Base-by-base conservation (phyloP, 768 basidiomycete species). In the Lenzites betulinus region DNA sequence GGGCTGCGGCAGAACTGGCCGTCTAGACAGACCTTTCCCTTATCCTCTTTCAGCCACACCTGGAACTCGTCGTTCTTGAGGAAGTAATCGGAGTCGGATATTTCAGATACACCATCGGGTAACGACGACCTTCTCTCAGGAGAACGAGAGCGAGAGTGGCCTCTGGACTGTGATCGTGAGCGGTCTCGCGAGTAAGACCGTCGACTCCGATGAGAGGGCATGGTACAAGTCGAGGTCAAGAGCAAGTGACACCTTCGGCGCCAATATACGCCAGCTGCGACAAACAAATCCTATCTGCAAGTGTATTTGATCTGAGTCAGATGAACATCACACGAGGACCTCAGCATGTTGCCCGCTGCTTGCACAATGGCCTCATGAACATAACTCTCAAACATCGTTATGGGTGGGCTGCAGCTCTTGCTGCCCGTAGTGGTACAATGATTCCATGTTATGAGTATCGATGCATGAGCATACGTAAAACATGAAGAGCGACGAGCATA, bases 11-110 rank as follows among this genome's bases (percentile, higher is more conserved):
- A 22, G 22, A n/a, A 6, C 23, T 7, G 12, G 18, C 11, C 22
- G 8, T 39, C 9, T 23, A 12, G 13, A 72, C 76, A 53, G 58
- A 85, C 86, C 76, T 83, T 86, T 51, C 75, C 77, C 66, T 84
- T 82, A 68, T 83, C 81, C 23, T 92, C 88, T 73, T 89, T 92
- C 59, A 97, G 77, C 93, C 95, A 98, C 25, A 84, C 72, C 64
- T 88, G 83, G 70, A 95, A 96, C 70, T 97, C 95, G 57, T 86
- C 83, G 53, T 85, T 90, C 75, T 92, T 95, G 68, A 89, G 79
- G 74, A 94, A 97, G 69, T 95, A 97, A 70, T 96, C 94, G 0
- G 88, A 83, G 66, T 92, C 89, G 0, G 83, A 85, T 63, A 96
- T 90, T 18, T 81, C 76, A n/a, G 79, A 73, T 28, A 83, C 81